Conservation (phyloP, 306 rosid genomes). For the Malus domestica region DNA sequence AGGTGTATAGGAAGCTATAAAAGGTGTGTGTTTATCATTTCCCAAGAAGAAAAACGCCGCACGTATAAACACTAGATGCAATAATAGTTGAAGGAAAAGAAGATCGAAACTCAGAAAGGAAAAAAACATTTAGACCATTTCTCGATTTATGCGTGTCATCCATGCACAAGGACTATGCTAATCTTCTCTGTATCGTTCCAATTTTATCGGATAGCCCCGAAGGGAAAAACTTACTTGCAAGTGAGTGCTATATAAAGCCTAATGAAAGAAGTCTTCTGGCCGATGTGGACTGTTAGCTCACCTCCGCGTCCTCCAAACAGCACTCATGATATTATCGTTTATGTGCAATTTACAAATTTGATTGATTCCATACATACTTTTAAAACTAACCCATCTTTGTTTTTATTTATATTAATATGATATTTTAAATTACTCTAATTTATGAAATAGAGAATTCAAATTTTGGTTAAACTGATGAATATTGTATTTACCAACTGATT, state of each 20-base stretch:
- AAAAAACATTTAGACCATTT: too few species aligned
- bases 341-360: background rate
- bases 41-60: too few species aligned
- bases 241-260: background rate
- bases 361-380: too few species aligned
- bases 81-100: too few species aligned
- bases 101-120: too few species aligned
- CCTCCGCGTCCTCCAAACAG: background rate
- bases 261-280: background rate
- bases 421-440: background rate
- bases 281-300: background rate
- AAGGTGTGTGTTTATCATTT: too few species aligned
- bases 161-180: background rate
- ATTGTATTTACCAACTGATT: background rate
- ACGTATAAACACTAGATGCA: too few species aligned
- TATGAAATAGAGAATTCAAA: background rate
- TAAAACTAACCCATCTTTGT: too few species aligned
- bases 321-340: background rate
- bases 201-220: background rate
- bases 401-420: too few species aligned
- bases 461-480: background rate
- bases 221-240: background rate
- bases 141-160: background rate
- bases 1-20: too few species aligned
- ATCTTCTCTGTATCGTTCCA: background rate